Percentiles rank a stretch among this genome's conserved stretches.
Conservation (phyloP, 2,329 filamentous ascomycete species). For the Aspergillus terreus region DNA sequence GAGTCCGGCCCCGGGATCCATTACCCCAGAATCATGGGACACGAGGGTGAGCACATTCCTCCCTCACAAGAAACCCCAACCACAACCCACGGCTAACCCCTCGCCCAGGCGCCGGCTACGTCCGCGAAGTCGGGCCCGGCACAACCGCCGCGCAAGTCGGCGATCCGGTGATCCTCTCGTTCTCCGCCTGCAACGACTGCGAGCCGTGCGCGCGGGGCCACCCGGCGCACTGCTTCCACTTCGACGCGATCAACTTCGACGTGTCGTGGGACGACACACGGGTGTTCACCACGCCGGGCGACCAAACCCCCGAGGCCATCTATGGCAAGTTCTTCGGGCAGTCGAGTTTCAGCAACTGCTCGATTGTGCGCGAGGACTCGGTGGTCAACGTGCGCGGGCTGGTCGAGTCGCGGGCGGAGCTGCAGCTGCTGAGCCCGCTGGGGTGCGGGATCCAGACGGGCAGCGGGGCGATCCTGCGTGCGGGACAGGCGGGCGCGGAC, state of each 20-base stretch:
- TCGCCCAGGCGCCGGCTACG: constrained; percentile 40
- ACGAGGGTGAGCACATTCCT: constrained; percentile 43
- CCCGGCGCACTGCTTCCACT: constrained; percentile 49
- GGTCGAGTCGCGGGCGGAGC: constrained; percentile 25
- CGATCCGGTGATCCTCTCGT: constrained; percentile 48
- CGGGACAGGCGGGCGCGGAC: constrained; percentile 30
- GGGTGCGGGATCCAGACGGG: constrained; percentile 49
- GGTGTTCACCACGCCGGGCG: constrained; percentile 4
- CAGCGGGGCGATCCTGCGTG: constrained; percentile 39
- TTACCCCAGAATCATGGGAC: constrained; percentile 50
- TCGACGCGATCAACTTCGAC: constrained; percentile 46
- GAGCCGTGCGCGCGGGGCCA: constrained; percentile 46
- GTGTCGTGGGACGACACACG: neutral
- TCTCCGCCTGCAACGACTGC: constrained; percentile 47
- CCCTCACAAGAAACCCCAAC: neutral
- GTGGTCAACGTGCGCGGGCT: constrained; percentile 42
- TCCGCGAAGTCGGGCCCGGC: constrained; percentile 41
- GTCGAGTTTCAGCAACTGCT: constrained; percentile 41
- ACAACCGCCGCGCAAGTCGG: constrained; percentile 42
- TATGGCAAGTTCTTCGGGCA: constrained; percentile 49
- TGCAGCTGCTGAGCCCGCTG: constrained; percentile 44
- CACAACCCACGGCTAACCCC: neutral
- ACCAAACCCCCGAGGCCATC: constrained; percentile 17
- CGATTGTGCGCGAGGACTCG: constrained; percentile 37
- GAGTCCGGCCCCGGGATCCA: constrained; percentile 33